A percentile compares a stretch with the other conserved stretches of the same genome.
Evolutionary conservation across 2,329 filamentous ascomycete genomes (phyloP).

Genomic region (Ceratocystis colombiana): DNA sequence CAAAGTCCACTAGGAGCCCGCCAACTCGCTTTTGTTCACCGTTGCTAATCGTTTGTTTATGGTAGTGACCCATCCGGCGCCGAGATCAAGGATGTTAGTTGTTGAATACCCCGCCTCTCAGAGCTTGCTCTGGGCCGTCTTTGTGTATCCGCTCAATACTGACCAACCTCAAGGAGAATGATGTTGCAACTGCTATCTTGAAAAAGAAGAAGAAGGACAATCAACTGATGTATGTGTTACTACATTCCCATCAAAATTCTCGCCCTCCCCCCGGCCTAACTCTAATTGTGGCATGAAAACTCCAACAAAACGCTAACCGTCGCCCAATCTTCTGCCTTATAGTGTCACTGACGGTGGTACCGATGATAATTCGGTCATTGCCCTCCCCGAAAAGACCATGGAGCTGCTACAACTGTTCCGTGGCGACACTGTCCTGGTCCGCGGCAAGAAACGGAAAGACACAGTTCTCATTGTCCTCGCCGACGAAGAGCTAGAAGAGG

Average conservation of each 20-base stretch:
- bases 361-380: slow-evolving; percentile 99
- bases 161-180: slow-evolving; percentile 57
- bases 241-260: background rate
- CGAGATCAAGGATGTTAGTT: slow-evolving; percentile 68
- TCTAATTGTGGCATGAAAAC: no score
- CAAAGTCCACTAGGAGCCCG: no score
- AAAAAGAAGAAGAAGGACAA: slow-evolving; percentile 99
- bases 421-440: slow-evolving; percentile 93
- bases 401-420: slow-evolving; percentile 96
- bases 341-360: slow-evolving; percentile 97
- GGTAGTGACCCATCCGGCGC: slow-evolving; percentile 77
- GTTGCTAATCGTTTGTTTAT: slow-evolving; percentile 30
- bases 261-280: background rate
- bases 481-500: slow-evolving; percentile 96
- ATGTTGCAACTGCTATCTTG: slow-evolving; percentile 88
- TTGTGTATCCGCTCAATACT: slow-evolving; percentile 28
- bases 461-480: slow-evolving; percentile 95
- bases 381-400: slow-evolving; percentile 97
- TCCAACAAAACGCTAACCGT: no score
- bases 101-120: slow-evolving; percentile 13
- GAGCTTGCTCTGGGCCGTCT: background rate
- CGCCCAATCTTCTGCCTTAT: slow-evolving; percentile 23
- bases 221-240: slow-evolving; percentile 70
- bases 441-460: slow-evolving; percentile 99
- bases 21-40: background rate